Conservation (phyloP, 257 asterid genomes). For the Capsicum pubescens region DNA sequence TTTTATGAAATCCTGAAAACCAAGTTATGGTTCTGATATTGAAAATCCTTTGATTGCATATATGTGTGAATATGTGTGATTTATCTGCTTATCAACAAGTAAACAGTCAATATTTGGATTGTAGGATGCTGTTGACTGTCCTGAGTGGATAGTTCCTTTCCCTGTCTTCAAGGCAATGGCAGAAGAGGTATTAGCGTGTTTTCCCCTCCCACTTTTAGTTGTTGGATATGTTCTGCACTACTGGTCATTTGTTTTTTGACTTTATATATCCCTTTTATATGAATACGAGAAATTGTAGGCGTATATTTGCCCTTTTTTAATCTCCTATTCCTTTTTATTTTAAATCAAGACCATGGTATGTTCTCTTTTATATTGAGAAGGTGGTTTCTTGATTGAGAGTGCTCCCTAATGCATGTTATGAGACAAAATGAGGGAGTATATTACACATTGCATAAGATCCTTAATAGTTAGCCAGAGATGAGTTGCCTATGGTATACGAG, state of each 20-base stretch:
- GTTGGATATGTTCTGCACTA: not conserved
- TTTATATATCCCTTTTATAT: not conserved
- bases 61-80: not conserved
- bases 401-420: not conserved
- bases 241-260: not conserved
- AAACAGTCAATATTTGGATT: conserved; percentile 27
- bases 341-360: not conserved
- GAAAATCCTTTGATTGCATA: conserved; percentile 9
- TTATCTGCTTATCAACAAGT: not conserved
- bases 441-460: not conserved
- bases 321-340: not conserved
- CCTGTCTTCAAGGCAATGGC: conserved; percentile 86
- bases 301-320: not conserved
- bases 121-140: conserved; percentile 99
- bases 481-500: not conserved
- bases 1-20: not conserved
- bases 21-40: not conserved
- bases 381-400: not conserved
- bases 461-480: not conserved
- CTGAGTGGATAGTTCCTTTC: conserved; percentile 97
- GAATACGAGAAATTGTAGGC: not conserved
- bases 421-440: not conserved
- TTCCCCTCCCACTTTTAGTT: conserved; percentile 9
- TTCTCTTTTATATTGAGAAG: not conserved
- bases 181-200: conserved; percentile 69